phyloP scores from a whole-genome alignment of 1,139 yeast species.

The Protomyces lactucae-debilis region DNA sequence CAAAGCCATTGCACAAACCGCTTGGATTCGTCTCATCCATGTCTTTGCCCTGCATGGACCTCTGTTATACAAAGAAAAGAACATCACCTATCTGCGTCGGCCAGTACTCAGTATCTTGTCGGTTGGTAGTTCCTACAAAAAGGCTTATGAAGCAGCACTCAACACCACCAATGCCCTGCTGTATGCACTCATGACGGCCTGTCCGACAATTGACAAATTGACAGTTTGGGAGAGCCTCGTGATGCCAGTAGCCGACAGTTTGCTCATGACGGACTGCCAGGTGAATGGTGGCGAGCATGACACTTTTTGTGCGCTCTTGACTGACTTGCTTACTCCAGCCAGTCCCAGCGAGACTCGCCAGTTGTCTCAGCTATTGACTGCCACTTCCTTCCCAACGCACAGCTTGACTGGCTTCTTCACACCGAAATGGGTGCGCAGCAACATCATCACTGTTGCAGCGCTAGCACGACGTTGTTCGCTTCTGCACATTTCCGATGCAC shows the following conservation, averaged over 20 bases:
- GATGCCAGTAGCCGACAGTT: neutral
- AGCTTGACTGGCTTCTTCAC: conserved; percentile 10
- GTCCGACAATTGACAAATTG: neutral
- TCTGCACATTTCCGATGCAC: neutral
- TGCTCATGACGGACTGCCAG: neutral
- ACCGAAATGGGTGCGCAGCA: conserved; percentile 28
- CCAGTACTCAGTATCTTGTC: conserved; percentile 14
- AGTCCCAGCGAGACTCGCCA: conserved; percentile 22
- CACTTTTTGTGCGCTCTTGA: neutral
- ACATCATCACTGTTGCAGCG: conserved; percentile 3
- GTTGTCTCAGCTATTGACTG: conserved; percentile 22
- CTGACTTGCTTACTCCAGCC: conserved; percentile 5
- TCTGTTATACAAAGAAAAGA: conserved; percentile 13
- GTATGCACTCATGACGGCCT: conserved; percentile 23
- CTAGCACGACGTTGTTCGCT: conserved; percentile 2
- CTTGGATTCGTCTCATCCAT: conserved; percentile 29
- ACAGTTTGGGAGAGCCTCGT: conserved; percentile 23
- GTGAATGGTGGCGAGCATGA: conserved; percentile 4
- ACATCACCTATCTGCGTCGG: conserved; percentile 5
- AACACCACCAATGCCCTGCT: conserved; percentile 23
- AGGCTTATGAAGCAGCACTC: conserved; percentile 25
- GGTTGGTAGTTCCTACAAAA: neutral
- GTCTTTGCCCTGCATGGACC: conserved; percentile 21
- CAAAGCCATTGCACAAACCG: conserved; percentile 28
- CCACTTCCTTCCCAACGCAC: conserved; percentile 1